A percentile compares a stretch with the other conserved stretches of the same genome.
Conservation (phyloP, 805 yeast species). For the Phaffomyces antillensis region DNA sequence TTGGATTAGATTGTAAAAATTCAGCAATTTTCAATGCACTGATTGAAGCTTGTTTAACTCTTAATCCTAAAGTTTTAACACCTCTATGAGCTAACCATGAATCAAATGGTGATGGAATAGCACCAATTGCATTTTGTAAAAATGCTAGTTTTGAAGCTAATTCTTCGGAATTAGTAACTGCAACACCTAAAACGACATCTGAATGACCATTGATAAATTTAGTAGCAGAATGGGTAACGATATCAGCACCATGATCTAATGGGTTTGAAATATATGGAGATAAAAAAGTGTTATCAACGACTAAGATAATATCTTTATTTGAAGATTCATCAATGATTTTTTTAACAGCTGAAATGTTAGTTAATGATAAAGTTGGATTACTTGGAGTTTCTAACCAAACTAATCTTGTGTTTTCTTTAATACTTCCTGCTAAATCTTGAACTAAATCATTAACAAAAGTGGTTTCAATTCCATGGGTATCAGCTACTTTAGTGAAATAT, state of each 20-base stretch:
- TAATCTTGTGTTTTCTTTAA: constrained; percentile 58
- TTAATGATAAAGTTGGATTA: constrained; percentile 76
- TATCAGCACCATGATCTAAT: constrained; percentile 73
- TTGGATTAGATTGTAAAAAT: constrained; percentile 41
- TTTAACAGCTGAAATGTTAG: constrained; percentile 63
- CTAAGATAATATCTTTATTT: constrained; percentile 50
- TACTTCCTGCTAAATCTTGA: constrained; percentile 46
- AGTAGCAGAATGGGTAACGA: constrained; percentile 84
- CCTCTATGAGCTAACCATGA: constrained; percentile 93
- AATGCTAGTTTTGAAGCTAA: constrained; percentile 61
- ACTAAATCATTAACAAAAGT: constrained; percentile 61
- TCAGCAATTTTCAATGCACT: constrained; percentile 68
- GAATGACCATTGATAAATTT: constrained; percentile 91
- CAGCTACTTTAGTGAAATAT: constrained; percentile 81
- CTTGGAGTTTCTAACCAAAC: constrained; percentile 90
- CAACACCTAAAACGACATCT: constrained; percentile 82
- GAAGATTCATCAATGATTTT: constrained; percentile 42
- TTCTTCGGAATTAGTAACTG: constrained; percentile 57
- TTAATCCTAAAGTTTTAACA: constrained; percentile 75
- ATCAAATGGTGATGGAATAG: constrained; percentile 86
- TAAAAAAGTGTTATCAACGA: constrained; percentile 83
- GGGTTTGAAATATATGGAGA: constrained; percentile 88
- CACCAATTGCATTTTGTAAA: constrained; percentile 84
- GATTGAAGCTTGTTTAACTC: constrained; percentile 61
- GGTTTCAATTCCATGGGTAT: constrained; percentile 66